phyloP scores from a whole-genome alignment of 228 moss, liverwort and hornwort genomes.

The Sphagnum fallax region DNA sequence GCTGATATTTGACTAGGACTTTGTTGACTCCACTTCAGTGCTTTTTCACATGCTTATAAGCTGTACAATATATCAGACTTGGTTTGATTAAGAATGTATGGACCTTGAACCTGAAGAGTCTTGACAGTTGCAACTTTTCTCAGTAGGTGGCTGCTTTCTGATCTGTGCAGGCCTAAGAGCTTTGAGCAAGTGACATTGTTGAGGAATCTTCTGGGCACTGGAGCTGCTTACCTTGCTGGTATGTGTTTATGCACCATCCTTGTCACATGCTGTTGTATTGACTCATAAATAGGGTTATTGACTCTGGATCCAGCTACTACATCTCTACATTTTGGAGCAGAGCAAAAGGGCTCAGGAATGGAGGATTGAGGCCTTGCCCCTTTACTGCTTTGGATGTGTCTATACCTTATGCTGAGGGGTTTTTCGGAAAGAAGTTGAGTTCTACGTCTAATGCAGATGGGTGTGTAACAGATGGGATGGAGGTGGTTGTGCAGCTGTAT shows the following conservation, averaged over 20 bases:
- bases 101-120: no score
- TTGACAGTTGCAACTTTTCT: no score
- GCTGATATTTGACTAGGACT: no score
- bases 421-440: no score
- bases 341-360: neutral
- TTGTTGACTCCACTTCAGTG: no score
- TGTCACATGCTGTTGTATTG: neutral
- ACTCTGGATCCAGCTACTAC: no score
- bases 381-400: neutral
- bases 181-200: constrained; percentile 85
- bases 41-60: no score
- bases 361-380: neutral
- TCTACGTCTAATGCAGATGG: no score
- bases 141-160: no score
- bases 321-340: no score
- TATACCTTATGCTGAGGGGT: neutral
- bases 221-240: constrained; percentile 81
- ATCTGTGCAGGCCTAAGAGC: constrained; percentile 51
- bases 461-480: constrained; percentile 74
- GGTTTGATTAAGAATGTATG: no score
- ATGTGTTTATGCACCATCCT: neutral
- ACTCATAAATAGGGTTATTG: neutral
- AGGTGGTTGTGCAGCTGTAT: constrained; percentile 84
- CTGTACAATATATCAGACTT: no score
- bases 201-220: constrained; percentile 62